Evolutionary conservation across 2,329 filamentous ascomycete species (phyloP), one percentile per base, ranked within the genome.

Genomic region (Cercospora sp.): DNA sequence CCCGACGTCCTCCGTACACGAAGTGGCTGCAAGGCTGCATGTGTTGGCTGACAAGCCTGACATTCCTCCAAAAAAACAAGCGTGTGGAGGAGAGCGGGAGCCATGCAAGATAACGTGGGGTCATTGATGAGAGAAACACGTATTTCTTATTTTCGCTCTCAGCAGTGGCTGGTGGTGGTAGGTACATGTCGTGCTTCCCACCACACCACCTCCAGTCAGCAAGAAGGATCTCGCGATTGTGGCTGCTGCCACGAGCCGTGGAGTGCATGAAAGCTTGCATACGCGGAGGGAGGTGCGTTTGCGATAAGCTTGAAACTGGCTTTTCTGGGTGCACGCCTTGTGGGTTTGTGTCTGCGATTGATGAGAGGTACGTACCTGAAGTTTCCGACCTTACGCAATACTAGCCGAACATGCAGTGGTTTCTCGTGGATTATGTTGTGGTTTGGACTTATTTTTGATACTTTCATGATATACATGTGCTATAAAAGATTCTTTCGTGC

Each of bases 301-400:
- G 42, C 55, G 48, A 64, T 64, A 64, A 64, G 61, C 61, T 55
- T 64, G 61, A 64, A 57, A 58, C 33, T 28, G 30, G 51, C 26
- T 31, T 13, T 28, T 16, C 20, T 10, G 16, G 30, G 31, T 36
- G 61, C 10, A 26, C 23, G 12, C 48, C 10, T 23, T 26, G 48
- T 55, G n/a, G 26, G 61, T 51, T 23, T 18, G 36, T 51, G 61
- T 42, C 33, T 42, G 63, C 57, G 57, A 55, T 64, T 26, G 33
- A 59, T 59, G 26, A 28, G 30, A 39, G 45, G 60, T 63, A 67
- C 51, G 65, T 60, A 63, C 62, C 53, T 59, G 31, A 45, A 16
- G 20, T 31, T 31, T 23, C 33, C 28, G 33, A 18, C 18, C 28
- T 36, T n/a, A 59, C 55, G 55, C 55, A 59, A 31, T 26, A 13